These are phyloP conservation scores for Mycena chlorophos DNA, from an alignment of 768 basidiomycete genomes.

Conservation along the genomic window DNA sequence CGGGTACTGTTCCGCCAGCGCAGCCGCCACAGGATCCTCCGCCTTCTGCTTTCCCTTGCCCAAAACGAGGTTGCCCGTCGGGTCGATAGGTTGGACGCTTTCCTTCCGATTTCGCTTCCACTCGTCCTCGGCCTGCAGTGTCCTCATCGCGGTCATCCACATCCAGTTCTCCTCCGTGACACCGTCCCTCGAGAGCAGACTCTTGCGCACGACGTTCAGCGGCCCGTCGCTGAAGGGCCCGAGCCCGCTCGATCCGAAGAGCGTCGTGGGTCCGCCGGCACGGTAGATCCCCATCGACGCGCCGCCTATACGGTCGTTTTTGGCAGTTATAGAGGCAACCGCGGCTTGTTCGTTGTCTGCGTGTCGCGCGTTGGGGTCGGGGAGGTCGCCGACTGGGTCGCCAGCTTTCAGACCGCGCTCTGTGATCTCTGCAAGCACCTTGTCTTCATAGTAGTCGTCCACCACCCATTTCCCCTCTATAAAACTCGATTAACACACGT, in stretches of 20 bases:
- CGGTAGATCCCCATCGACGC: slow-evolving; percentile 74
- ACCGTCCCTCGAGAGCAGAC: slow-evolving; percentile 73
- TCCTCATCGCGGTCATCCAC: slow-evolving; percentile 69
- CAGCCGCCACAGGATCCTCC: slow-evolving; percentile 31
- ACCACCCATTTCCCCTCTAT: slow-evolving; percentile 88
- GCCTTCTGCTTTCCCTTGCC: slow-evolving; percentile 32
- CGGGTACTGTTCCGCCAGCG: slow-evolving; percentile 39
- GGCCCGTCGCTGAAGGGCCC: slow-evolving; percentile 90
- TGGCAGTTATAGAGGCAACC: slow-evolving; percentile 38
- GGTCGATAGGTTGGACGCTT: slow-evolving; percentile 49
- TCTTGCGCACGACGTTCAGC: slow-evolving; percentile 80
- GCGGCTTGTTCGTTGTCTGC: slow-evolving; percentile 47
- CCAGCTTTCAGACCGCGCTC: slow-evolving; percentile 82
- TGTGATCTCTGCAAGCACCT: slow-evolving; percentile 71
- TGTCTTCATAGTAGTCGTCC: slow-evolving; percentile 96
- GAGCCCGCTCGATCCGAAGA: slow-evolving; percentile 82
- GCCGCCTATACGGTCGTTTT: slow-evolving; percentile 50
- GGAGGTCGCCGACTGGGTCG: slow-evolving; percentile 79
- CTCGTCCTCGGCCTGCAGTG: slow-evolving; percentile 60
- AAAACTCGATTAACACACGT: not conserved
- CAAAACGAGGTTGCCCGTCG: slow-evolving; percentile 36
- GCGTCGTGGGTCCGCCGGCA: slow-evolving; percentile 88
- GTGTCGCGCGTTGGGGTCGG: slow-evolving; percentile 64
- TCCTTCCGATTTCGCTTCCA: slow-evolving; percentile 62
- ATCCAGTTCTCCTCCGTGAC: slow-evolving; percentile 93